phyloP scores from a whole-genome alignment of 805 yeast species.

The Dipodascus geniculatus region DNA sequence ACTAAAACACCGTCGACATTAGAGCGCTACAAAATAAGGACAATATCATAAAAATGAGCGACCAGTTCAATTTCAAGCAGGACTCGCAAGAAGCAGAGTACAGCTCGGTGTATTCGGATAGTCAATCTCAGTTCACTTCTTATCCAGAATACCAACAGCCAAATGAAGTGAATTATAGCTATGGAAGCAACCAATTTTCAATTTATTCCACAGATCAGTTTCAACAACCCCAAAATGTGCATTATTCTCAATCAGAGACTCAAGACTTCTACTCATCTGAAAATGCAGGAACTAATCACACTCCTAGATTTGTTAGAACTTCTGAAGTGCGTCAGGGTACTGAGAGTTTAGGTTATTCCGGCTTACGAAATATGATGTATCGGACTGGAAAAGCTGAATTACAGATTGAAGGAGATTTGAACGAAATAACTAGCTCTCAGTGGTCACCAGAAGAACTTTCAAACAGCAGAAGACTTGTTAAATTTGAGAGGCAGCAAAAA shows the following conservation, averaged over 20 bases:
- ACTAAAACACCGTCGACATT: no score
- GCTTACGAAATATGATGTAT: constrained; percentile 1
- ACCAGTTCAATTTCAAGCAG: background rate
- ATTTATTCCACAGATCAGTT: background rate
- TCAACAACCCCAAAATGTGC: background rate
- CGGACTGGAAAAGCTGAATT: background rate
- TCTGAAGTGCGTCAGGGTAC: background rate
- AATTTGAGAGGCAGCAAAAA: constrained; percentile 30
- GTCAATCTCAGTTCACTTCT: background rate
- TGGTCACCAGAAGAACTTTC: constrained; percentile 38
- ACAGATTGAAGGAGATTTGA: background rate
- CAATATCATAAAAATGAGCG: no score
- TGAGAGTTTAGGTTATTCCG: background rate
- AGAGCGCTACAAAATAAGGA: no score
- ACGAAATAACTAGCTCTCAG: background rate
- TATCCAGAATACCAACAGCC: background rate
- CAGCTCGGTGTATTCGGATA: background rate
- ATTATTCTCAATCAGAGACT: background rate
- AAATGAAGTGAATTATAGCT: background rate
- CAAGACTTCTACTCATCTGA: background rate
- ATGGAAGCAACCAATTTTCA: background rate
- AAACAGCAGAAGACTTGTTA: constrained; percentile 37
- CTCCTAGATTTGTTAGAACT: background rate
- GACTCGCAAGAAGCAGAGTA: background rate
- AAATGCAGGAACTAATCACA: background rate